phyloP scores from a whole-genome alignment of 208 protist genomes.

The Paratrypanosoma confusum region DNA sequence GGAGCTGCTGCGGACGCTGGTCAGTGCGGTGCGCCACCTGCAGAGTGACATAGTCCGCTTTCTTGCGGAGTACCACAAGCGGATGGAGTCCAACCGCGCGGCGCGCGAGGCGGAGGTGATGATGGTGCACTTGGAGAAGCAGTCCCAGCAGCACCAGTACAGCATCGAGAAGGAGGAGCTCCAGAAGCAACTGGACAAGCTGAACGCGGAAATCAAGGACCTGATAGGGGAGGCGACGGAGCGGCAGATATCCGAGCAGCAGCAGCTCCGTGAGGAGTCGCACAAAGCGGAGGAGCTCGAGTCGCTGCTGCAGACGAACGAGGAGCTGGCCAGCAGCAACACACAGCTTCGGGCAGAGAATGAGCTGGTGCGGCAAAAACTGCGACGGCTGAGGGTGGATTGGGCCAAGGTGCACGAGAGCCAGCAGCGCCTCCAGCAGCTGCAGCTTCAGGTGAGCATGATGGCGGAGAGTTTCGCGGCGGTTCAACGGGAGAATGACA shows the following conservation, averaged over 20 bases:
- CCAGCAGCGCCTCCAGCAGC: conserved; percentile 13
- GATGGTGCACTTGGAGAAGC: conserved; percentile 6
- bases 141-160: conserved; percentile 4
- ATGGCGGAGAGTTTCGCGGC: conserved; percentile 12
- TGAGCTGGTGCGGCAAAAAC: conserved; percentile 6
- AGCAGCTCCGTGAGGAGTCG: background rate
- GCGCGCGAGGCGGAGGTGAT: conserved; percentile 6
- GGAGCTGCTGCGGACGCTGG: conserved; percentile 1
- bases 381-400: conserved; percentile 14
- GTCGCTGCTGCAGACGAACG: background rate
- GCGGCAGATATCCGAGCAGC: background rate
- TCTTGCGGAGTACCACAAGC: background rate
- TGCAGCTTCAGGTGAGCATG: conserved; percentile 18
- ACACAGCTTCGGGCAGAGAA: conserved; percentile 7
- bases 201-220: background rate
- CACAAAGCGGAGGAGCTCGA: background rate
- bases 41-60: background rate
- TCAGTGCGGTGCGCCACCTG: background rate
- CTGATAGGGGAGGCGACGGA: conserved; percentile 4
- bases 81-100: background rate
- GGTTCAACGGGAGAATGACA: conserved; percentile 14
- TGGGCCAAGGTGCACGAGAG: conserved; percentile 22
- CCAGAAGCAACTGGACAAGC: background rate
- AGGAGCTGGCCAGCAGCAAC: conserved; percentile 1
- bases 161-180: conserved; percentile 1